Conservation (phyloP, 306 rosid genomes). For the Cyclanthera cordifolia region DNA sequence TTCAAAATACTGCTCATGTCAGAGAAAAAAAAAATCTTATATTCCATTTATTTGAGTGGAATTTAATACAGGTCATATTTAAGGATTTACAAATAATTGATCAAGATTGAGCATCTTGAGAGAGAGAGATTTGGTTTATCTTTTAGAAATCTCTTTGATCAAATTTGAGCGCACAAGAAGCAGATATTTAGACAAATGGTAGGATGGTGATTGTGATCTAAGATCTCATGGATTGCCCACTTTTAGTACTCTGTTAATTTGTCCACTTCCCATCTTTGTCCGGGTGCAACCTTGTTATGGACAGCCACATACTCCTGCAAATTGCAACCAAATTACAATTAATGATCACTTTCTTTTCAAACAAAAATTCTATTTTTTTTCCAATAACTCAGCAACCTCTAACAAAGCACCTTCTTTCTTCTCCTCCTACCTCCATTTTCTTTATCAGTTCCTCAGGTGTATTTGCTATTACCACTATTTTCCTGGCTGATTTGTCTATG, state of each 20-base stretch:
- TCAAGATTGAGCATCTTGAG: slow-evolving; percentile 10
- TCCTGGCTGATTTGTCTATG: slow-evolving; percentile 43
- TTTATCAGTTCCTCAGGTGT: slow-evolving; percentile 39
- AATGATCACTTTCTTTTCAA: not conserved
- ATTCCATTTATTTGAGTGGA: slow-evolving; percentile 6
- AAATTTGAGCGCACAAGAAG: not conserved
- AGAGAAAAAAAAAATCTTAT: not conserved
- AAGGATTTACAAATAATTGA: slow-evolving; percentile 14
- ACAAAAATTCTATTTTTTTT: slow-evolving; percentile 19
- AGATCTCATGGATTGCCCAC: slow-evolving; percentile 27
- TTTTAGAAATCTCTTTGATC: not conserved
- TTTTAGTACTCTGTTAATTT: slow-evolving; percentile 26
- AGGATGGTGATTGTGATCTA: slow-evolving; percentile 23
- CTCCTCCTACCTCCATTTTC: slow-evolving; percentile 45
- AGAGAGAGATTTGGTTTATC: slow-evolving; percentile 10
- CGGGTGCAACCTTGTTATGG: slow-evolving; percentile 45
- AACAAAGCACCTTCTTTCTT: not conserved
- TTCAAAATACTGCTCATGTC: no score
- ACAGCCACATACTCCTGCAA: slow-evolving; percentile 41
- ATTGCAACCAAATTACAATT: slow-evolving; percentile 4
- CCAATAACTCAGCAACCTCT: slow-evolving; percentile 21
- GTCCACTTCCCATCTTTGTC: slow-evolving; percentile 46
- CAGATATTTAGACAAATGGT: slow-evolving; percentile 4
- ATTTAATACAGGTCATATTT: not conserved
- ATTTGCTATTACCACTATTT: slow-evolving; percentile 44